Evolutionary conservation across 1,139 yeast species (phyloP), one percentile per base, ranked within the genome.

Genomic region (Protomyces arabidopsidicola): DNA sequence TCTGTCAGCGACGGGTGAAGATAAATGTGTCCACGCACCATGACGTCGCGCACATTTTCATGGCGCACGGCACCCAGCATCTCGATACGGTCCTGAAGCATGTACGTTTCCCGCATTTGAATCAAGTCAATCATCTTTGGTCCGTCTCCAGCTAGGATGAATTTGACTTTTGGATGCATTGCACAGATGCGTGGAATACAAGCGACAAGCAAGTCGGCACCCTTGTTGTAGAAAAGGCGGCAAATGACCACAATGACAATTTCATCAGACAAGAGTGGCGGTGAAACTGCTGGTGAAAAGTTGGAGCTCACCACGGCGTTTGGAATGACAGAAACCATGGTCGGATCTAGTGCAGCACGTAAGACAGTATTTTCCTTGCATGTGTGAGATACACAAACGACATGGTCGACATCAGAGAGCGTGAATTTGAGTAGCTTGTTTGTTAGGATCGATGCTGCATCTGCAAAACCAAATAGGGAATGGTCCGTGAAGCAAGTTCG

Each of bases 401-500:
- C 90, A 74, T 93, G 95, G 61, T 96, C 96, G 6, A 90, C 85
- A 71, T 90, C 96, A 57, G 89, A 86, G 63, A 90, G 75, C 0
- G 96, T 84, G 76, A 90, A 93, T 70, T 89, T 89, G 65, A 95
- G 77, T 5, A 87, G 77, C 74, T 95, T 95, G 74, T 93, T 93
- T 10, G 96, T 96, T 69, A 90, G 76, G 53, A 93, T 89, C 12
- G 95, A 84, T 1, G 87, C 86, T 1, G 91, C 82, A 68, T 88
- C 93, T 2, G 95, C 90, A 76, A 95, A 93, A 0, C 98, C 98
- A 77, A 90, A 93, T 45, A 95, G 76, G 0, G 98, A 91, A 72
- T 95, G 99, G 72, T 95, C 99, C 0, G 99, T 95, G 69, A 93
- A 87, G 0, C 93, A 93, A 0, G 98, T 90, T 66, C 84, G 84